Conservation (phyloP, 306 rosid species). For the Vachellia collinsii region DNA sequence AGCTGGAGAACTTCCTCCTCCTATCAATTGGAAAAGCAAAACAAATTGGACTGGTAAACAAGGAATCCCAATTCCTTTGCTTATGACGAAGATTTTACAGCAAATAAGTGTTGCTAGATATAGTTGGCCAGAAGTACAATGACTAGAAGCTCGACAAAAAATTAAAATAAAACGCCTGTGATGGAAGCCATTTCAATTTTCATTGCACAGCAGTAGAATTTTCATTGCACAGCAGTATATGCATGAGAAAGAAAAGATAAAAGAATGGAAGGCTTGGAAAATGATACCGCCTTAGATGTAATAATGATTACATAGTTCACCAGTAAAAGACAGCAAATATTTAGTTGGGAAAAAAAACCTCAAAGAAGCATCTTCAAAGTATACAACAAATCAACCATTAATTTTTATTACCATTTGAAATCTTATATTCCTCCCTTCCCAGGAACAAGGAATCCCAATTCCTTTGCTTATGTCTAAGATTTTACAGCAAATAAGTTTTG, state of each 20-base stretch:
- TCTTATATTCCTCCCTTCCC: constrained; percentile 1
- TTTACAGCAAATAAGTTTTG: neutral
- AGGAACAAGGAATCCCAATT: neutral
- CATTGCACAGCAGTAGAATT: neutral
- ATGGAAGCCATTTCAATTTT: constrained; percentile 1
- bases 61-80: neutral
- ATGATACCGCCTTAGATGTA: neutral
- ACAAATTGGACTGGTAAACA: neutral
- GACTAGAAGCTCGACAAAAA: neutral
- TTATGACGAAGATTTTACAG: neutral
- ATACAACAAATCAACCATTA: constrained; percentile 19
- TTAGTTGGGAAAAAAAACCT: too few relatives aligned
- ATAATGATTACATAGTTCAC: neutral
- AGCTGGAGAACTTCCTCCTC: constrained; percentile 53
- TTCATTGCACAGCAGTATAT: neutral
- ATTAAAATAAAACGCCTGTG: neutral
- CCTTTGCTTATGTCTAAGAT: neutral
- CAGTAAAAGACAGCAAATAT: neutral
- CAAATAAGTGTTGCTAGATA: neutral
- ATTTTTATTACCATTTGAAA: constrained; percentile 10
- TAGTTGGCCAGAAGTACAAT: neutral
- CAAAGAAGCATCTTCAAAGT: constrained; percentile 3
- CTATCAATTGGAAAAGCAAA: constrained; percentile 49
- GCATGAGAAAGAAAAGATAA: neutral
- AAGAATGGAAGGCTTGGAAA: constrained; percentile 20